These are phyloP conservation scores for Gonapodya sp. DNA, from an alignment of 192 early-diverging fungal genomes.

Conservation along the genomic window DNA sequence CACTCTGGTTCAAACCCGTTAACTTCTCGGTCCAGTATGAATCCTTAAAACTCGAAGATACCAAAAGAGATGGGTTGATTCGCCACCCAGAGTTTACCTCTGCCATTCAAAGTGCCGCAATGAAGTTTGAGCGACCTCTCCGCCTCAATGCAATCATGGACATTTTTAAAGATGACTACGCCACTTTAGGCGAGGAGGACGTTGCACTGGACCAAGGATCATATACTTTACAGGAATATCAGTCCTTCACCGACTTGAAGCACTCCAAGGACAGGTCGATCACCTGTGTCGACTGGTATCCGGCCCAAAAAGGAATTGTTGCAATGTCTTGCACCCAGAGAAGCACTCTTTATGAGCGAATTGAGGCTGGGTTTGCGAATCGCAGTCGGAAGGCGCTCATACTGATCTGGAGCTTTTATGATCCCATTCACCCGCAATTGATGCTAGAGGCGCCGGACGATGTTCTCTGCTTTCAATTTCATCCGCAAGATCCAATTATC, in stretches of 20 bases:
- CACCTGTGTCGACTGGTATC: conserved; percentile 54
- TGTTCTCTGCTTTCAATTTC: conserved; percentile 41
- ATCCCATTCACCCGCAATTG: conserved; percentile 53
- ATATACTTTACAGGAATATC: conserved; percentile 48
- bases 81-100: conserved; percentile 5
- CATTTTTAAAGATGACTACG: conserved; percentile 47
- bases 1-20: conserved; percentile 34
- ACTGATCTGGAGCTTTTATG: conserved; percentile 55
- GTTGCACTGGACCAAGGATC: conserved; percentile 42
- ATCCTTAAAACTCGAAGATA: neutral
- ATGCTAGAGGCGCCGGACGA: conserved; percentile 57
- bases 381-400: conserved; percentile 34
- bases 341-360: conserved; percentile 40
- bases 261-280: conserved; percentile 54
- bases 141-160: conserved; percentile 46
- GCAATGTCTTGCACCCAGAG: conserved; percentile 45
- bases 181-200: conserved; percentile 48
- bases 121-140: conserved; percentile 37
- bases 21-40: conserved; percentile 11
- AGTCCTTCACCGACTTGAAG: conserved; percentile 51
- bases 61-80: conserved; percentile 4
- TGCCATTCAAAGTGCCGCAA: conserved; percentile 13
- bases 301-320: conserved; percentile 36
- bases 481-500: conserved; percentile 43
- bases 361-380: conserved; percentile 30